Evolutionary conservation across 805 yeast genomes (phyloP), one percentile per base, ranked within the genome.

Genomic region (Saccharomycopsis sp.): DNA sequence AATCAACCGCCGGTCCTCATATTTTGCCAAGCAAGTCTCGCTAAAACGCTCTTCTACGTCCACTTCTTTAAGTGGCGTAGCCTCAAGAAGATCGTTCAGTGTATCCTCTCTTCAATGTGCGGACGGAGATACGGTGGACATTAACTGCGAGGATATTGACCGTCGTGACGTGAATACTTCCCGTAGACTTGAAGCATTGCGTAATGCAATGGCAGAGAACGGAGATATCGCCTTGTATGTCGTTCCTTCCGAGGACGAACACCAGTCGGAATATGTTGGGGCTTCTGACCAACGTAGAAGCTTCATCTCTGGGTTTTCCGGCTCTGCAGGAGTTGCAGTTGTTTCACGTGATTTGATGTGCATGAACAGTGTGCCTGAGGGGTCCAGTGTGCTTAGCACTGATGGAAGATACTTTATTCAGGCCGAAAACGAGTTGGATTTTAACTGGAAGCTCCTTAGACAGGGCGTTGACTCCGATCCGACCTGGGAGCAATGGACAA

Each of bases 381-480:
- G 90, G 0, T 80, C 82, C 53, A 96, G 97, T 14, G 88, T 87
- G 0, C 73, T 94, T 55, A 84, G 96, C 7, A 94, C 99, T 0
- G 99, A 94, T 72, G 98, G 98, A 1, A 78, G 99, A 64, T 94
- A 94, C 73, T 94, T 90, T 70, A 75, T 89, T 60, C 99, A 94
- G 73, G 98, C 98, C 0, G 82, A 80, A 22, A 82, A 85, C 59
- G 94, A 94, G 72, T 75, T 94, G 57, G 96, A 89, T 69, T 67
- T 72, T 44, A 83, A 84, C 67, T 94, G 98, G 98, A 71, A 73
- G 1, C 72, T 94, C 52, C 76, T 94, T 60, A 91, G 87, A 68
- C 96, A 86, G 69, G 96, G 96, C 2, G 74, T 78, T 41, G 77
- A 80, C n/a, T 87, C 85, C 35, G 80, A 80, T 44, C 82, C 85